Evolutionary conservation across 441 rosid species (phyloP), one percentile per base, ranked within the genome.

Genomic region (Bruguiera hainesii): DNA sequence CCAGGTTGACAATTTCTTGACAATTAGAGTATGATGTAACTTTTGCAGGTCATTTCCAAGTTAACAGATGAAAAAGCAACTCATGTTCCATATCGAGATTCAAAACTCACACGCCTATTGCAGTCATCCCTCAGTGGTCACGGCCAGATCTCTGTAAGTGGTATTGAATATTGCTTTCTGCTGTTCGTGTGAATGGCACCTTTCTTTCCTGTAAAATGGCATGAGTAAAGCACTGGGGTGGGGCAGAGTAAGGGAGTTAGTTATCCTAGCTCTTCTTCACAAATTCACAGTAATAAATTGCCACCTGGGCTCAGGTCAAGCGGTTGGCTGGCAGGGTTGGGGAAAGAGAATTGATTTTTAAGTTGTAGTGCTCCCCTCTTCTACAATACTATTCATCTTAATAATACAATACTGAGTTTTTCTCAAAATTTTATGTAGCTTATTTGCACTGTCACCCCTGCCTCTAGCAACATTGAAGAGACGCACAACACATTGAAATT

Each of bases 401-500:
- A 11, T 42, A 42, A 42, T 42, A 11, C 16, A 42, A 42, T 39
- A 13, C 64, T 64, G 61, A 59, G 65, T 78, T 71, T 55, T 76
- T 74, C 37, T 60, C 69, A 60, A 66, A 75, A 64, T 20, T 70
- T 75, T 56, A 75, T 76, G 70, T 74, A 93, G 98, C 93, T 93
- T 65, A 90, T 93, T 76, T 90, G 98, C 84, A 90, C 93, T 0
- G 87, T 93, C 63, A 93, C 95, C 51, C 96, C 98, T 78, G 91
- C 98, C 57, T 89, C 97, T 58, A 78, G 98, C 82, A 90, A 84
- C 60, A 81, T 83, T 11, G 98, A 93, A 81, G 98, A 93, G 81
- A 90, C 97, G n/a, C 97, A 93, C 80, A 93, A 90, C 77, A 90
- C 98, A 29, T 65, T 93, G 73, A 93, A 93, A 79, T 93, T 93